phyloP scores from a whole-genome alignment of 768 basidiomycete species.

The Fomitopsis serialis region DNA sequence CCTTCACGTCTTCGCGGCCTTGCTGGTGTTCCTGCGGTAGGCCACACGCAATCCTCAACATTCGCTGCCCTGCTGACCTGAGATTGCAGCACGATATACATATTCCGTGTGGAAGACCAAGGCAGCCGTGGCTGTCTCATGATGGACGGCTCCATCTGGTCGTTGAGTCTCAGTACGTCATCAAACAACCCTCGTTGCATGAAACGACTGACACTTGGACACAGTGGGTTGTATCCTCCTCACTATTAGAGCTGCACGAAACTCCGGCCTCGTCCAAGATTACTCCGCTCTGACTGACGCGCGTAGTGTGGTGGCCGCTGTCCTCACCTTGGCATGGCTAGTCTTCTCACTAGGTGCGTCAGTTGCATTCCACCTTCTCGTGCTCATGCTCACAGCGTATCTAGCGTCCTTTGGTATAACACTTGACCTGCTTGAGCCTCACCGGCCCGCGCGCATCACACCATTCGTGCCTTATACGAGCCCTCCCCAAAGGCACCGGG shows the following conservation, averaged over 20 bases:
- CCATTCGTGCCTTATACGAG: not conserved
- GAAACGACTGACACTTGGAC: not conserved
- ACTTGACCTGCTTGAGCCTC: not conserved
- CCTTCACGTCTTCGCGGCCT: not conserved
- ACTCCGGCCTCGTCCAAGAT: not conserved
- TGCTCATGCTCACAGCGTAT: not conserved
- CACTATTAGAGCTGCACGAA: not conserved
- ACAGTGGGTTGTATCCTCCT: not conserved
- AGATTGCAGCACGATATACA: not conserved
- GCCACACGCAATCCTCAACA: not conserved
- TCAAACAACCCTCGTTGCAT: not conserved
- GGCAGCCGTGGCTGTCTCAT: not conserved
- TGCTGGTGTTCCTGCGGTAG: not conserved
- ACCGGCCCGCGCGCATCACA: not conserved
- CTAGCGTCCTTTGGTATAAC: not conserved
- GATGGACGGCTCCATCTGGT: not conserved
- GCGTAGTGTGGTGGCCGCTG: not conserved
- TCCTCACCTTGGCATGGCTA: not conserved
- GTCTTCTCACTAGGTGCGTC: not conserved
- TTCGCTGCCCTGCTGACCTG: not conserved
- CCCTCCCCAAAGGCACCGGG: not conserved
- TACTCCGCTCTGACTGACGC: not conserved
- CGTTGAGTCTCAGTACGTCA: not conserved
- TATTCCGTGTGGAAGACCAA: not conserved
- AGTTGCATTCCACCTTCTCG: not conserved